Evolutionary conservation across 345 rosid species (phyloP).

Genomic region (Eucalyptus viminalis): DNA sequence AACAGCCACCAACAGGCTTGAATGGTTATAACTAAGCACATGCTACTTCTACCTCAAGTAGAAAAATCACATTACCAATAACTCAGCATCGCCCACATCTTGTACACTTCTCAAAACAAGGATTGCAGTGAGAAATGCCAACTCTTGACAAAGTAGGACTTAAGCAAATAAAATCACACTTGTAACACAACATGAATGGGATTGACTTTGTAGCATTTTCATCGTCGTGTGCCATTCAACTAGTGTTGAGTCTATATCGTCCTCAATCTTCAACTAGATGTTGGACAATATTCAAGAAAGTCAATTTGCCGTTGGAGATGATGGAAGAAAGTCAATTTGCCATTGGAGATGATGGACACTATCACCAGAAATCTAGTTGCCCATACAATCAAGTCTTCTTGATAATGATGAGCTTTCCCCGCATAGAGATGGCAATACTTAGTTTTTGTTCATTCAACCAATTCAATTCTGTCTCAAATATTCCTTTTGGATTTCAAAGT

Average conservation of each 20-base stretch:
- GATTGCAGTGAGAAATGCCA: neutral
- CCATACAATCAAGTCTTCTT: neutral
- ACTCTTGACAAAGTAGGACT: neutral
- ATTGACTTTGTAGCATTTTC: neutral
- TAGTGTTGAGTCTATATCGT: neutral
- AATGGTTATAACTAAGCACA: neutral
- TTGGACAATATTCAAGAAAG: neutral
- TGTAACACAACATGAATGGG: neutral
- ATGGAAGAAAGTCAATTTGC: neutral
- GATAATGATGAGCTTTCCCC: neutral
- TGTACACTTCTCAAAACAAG: neutral
- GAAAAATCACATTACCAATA: neutral
- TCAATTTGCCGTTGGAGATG: neutral
- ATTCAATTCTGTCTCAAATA: neutral
- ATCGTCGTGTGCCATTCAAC: neutral
- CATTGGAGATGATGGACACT: neutral
- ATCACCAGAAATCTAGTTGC: neutral
- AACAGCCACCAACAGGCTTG: neutral
- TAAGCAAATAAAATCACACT: neutral
- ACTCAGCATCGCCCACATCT: neutral
- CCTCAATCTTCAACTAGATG: neutral
- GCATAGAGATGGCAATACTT: neutral
- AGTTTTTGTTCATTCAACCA: neutral
- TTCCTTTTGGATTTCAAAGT: neutral
- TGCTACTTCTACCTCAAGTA: neutral